Percentiles rank a stretch among this genome's conserved stretches.
Evolutionary conservation across 2,329 filamentous ascomycete genomes (phyloP).

Genomic region (Penicillium sclerotiorum): DNA sequence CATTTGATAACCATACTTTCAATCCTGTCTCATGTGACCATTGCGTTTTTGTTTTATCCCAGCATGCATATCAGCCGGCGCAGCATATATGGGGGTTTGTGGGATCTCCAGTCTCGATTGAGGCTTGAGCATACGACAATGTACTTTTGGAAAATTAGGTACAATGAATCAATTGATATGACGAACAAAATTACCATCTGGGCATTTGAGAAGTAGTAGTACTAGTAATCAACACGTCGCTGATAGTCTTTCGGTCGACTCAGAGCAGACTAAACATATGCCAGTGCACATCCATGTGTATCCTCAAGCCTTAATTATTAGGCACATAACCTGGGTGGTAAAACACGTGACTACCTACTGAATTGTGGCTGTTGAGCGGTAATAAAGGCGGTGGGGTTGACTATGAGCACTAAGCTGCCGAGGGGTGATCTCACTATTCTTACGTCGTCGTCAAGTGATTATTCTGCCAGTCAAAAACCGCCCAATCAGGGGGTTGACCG

Average conservation of each 20-base stretch:
- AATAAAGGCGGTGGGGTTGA: too few species aligned
- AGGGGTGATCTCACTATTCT: too few species aligned
- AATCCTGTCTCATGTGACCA: conserved; percentile 13
- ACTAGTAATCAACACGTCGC: too few species aligned
- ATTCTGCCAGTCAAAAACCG: neutral
- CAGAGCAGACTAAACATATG: too few species aligned
- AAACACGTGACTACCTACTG: too few species aligned
- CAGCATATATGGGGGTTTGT: conserved; percentile 24
- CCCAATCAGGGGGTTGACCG: neutral
- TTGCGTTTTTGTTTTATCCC: conserved; percentile 17
- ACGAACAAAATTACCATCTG: conserved; percentile 10
- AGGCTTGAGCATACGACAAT: conserved; percentile 18
- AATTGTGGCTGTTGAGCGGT: too few species aligned
- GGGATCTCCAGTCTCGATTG: conserved; percentile 9
- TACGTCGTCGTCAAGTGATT: neutral
- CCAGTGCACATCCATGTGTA: too few species aligned
- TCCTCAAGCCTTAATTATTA: too few species aligned
- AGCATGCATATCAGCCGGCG: conserved; percentile 28
- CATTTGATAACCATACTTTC: conserved; percentile 21
- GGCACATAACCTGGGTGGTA: too few species aligned
- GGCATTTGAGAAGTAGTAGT: neutral
- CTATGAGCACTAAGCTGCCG: too few species aligned
- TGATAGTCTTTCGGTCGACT: too few species aligned
- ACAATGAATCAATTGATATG: conserved; percentile 25
- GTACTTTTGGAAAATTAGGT: conserved; percentile 20